Conservation (phyloP, 352 stramenopile genomes). For the Thraustochytrium sp. region DNA sequence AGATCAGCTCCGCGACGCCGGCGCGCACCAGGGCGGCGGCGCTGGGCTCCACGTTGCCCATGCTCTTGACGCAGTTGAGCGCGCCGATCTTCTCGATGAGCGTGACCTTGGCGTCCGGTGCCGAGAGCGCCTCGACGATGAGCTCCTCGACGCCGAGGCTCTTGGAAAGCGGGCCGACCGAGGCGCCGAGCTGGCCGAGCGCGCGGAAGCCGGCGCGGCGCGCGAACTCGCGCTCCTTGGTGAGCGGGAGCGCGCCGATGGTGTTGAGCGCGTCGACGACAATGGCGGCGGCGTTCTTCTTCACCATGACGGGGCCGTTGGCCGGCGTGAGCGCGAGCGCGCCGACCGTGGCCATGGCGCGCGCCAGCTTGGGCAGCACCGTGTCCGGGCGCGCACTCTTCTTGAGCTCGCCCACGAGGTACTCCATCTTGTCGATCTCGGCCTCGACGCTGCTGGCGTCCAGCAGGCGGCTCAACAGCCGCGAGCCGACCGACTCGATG, state of each 20-base stretch:
- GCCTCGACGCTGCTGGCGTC: slow-evolving; percentile 32
- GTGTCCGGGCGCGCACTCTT: neutral
- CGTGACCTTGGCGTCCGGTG: slow-evolving; percentile 16
- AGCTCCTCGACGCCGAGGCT: neutral
- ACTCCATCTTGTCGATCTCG: slow-evolving; percentile 40
- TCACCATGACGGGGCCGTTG: slow-evolving; percentile 33
- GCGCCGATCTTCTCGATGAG: slow-evolving; percentile 43
- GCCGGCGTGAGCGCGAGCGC: slow-evolving; percentile 11
- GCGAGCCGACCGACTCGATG: slow-evolving; percentile 14
- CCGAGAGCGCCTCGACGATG: slow-evolving; percentile 23
- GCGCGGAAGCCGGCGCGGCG: slow-evolving; percentile 27
- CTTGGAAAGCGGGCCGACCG: neutral
- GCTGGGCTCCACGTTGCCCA: neutral
- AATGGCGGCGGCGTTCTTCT: slow-evolving; percentile 16
- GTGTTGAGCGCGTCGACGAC: neutral
- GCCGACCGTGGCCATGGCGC: slow-evolving; percentile 38
- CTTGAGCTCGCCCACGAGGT: neutral
- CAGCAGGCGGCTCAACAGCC: slow-evolving; percentile 36
- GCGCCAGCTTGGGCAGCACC: slow-evolving; percentile 31
- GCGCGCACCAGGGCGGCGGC: neutral
- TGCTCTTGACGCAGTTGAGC: slow-evolving; percentile 42
- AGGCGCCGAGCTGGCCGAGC: slow-evolving; percentile 29
- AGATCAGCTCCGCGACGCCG: slow-evolving; percentile 17
- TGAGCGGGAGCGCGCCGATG: neutral
- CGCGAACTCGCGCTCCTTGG: slow-evolving; percentile 1